Conservation (phyloP, 768 basidiomycete species). For the Lentinus tigrinus region DNA sequence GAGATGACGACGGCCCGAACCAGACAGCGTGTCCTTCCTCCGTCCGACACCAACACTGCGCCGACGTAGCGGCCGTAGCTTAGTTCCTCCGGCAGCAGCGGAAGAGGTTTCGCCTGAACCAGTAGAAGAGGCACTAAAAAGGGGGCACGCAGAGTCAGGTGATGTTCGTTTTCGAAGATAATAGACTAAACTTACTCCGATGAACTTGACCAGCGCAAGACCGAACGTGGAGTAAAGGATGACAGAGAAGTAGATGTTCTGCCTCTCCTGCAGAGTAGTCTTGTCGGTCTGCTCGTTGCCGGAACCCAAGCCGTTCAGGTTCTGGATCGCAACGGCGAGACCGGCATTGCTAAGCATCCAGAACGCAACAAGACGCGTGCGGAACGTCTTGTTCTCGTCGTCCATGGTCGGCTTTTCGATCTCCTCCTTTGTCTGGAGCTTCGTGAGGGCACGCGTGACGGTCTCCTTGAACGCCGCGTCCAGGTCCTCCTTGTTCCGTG, state of each 20-base stretch:
- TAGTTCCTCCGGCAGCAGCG: constrained; percentile 76
- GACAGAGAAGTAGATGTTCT: constrained; percentile 69
- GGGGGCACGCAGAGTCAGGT: neutral
- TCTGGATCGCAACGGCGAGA: constrained; percentile 74
- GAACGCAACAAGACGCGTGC: constrained; percentile 78
- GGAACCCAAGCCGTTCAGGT: constrained; percentile 60
- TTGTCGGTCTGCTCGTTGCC: constrained; percentile 42
- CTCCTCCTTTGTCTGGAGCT: constrained; percentile 62
- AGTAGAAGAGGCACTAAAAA: constrained; percentile 74
- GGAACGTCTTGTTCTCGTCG: constrained; percentile 90
- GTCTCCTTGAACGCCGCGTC: constrained; percentile 92
- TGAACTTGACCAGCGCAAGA: constrained; percentile 69
- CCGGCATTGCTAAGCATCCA: constrained; percentile 79
- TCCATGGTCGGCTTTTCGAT: constrained; percentile 82
- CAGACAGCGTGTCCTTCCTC: constrained; percentile 5
- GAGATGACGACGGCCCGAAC: neutral
- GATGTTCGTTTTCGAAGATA: neutral
- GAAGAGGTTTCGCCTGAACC: constrained; percentile 82
- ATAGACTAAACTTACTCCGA: constrained; percentile 54
- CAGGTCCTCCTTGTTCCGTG: constrained; percentile 82
- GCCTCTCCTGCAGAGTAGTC: constrained; percentile 35
- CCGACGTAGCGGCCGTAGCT: constrained; percentile 8
- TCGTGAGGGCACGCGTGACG: constrained; percentile 82
- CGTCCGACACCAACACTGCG: neutral
- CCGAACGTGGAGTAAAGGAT: constrained; percentile 81